Conservation (phyloP, 129 eudicot species). For the Ambrosia trifida region DNA sequence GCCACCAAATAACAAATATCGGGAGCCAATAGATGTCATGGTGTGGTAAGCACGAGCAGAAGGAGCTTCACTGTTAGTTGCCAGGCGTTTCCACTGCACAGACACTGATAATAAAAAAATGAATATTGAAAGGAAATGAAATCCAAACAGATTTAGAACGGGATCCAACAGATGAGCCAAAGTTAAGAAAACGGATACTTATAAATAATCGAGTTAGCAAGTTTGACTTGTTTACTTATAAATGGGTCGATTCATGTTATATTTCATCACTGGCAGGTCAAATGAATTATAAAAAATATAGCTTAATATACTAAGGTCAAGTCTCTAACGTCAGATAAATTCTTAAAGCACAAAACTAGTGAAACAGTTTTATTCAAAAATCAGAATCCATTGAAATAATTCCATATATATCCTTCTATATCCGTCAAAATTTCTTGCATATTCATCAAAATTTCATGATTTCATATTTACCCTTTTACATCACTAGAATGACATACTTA, state of each 20-base stretch:
- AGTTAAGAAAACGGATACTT: constrained; percentile 20
- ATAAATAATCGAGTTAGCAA: background rate
- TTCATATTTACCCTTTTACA: background rate
- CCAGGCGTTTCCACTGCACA: constrained; percentile 95
- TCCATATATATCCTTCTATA: background rate
- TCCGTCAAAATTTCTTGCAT: background rate
- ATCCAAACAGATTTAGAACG: constrained; percentile 6
- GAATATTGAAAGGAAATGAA: constrained; percentile 6
- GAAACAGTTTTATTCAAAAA: background rate
- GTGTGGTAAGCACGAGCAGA: constrained; percentile 94
- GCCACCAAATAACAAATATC: constrained; percentile 89
- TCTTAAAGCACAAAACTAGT: constrained; percentile 10
- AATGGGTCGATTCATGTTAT: background rate
- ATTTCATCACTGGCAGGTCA: background rate
- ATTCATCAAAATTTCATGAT: background rate
- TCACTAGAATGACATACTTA: background rate
- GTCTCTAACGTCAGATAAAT: background rate
- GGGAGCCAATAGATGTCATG: constrained; percentile 79
- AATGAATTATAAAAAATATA: background rate
- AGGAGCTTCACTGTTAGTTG: constrained; percentile 75
- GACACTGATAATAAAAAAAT: constrained; percentile 55
- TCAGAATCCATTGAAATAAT: background rate
- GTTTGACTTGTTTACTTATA: background rate
- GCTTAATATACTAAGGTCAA: background rate
- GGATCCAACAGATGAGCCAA: background rate